Evolutionary conservation across 2,329 filamentous ascomycete genomes (phyloP).

Genomic region (Fusarium sp.): DNA sequence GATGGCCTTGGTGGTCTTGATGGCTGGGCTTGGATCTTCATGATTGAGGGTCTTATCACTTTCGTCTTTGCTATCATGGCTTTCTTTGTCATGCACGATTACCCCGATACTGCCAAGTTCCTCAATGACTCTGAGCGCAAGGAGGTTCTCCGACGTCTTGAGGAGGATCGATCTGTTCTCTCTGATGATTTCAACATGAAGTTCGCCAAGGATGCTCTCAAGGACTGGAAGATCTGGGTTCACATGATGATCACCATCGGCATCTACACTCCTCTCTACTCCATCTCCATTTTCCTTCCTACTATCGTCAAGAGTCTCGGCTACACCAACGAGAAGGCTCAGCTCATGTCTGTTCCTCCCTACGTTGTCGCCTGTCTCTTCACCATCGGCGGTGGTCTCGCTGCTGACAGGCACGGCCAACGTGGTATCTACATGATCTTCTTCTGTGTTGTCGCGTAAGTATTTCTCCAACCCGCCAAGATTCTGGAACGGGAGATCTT

Average conservation of each 20-base stretch:
- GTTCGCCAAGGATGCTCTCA: conserved; percentile 66
- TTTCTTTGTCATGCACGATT: conserved; percentile 69
- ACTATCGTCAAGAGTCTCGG: conserved; percentile 53
- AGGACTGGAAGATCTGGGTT: conserved; percentile 67
- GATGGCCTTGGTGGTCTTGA: conserved; percentile 60
- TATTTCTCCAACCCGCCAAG: conserved; percentile 1
- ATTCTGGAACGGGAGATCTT: conserved; percentile 13
- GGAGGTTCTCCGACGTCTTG: conserved; percentile 57
- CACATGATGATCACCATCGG: conserved; percentile 73
- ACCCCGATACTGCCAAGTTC: conserved; percentile 64
- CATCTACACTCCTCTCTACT: conserved; percentile 57
- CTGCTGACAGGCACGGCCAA: conserved; percentile 55
- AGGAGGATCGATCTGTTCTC: conserved; percentile 57
- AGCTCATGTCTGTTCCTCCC: conserved; percentile 55
- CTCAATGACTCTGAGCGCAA: conserved; percentile 57
- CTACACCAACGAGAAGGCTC: conserved; percentile 52
- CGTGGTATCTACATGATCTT: conserved; percentile 54
- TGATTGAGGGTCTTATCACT: conserved; percentile 70
- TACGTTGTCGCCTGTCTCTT: conserved; percentile 54
- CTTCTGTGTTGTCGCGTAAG: conserved; percentile 53
- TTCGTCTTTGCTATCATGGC: conserved; percentile 58
- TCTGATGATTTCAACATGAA: conserved; percentile 69
- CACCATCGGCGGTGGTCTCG: conserved; percentile 55
- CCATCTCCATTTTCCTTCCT: conserved; percentile 54
- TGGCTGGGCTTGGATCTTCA: conserved; percentile 86